Percentiles rank a stretch among this genome's conserved stretches.
phyloP scores from a whole-genome alignment of 2,329 filamentous ascomycete genomes.

The Beauveria bassiana region DNA sequence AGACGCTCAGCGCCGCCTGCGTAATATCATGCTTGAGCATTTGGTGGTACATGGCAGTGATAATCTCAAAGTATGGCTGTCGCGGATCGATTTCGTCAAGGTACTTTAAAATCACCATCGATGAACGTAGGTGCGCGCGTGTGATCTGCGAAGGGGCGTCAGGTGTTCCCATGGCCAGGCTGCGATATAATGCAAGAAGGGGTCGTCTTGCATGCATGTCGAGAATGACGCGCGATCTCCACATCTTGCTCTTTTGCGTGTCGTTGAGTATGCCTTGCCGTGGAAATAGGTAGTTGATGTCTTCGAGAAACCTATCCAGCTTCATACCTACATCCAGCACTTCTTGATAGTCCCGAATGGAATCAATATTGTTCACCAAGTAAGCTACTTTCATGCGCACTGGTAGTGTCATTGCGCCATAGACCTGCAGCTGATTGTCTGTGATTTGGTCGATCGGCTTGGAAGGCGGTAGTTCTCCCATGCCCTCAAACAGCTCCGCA shows the following conservation, averaged over 20 bases:
- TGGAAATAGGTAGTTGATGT: conserved; percentile 46
- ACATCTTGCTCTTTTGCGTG: conserved; percentile 40
- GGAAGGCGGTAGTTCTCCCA: conserved; percentile 39
- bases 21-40: conserved; percentile 46
- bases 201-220: conserved; percentile 48
- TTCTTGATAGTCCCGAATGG: conserved; percentile 43
- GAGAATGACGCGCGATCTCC: conserved; percentile 42
- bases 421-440: conserved; percentile 46
- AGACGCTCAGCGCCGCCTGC: conserved; percentile 47
- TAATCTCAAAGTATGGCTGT: conserved; percentile 37
- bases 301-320: conserved; percentile 45
- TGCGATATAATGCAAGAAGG: conserved; percentile 45
- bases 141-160: conserved; percentile 45
- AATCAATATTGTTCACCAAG: conserved; percentile 44
- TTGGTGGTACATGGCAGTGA: conserved; percentile 45
- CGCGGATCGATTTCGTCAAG: conserved; percentile 45
- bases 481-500: conserved; percentile 38
- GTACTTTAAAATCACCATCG: conserved; percentile 47
- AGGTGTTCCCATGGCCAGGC: conserved; percentile 43
- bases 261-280: conserved; percentile 35
- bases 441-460: conserved; percentile 45
- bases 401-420: conserved; percentile 42
- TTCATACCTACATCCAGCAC: conserved; percentile 46
- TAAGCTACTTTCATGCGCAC: conserved; percentile 42
- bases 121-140: conserved; percentile 44